These are phyloP conservation scores for Syncephalastrum contaminatum DNA, from an alignment of 371 early-diverging fungal species.

Conservation along the genomic window DNA sequence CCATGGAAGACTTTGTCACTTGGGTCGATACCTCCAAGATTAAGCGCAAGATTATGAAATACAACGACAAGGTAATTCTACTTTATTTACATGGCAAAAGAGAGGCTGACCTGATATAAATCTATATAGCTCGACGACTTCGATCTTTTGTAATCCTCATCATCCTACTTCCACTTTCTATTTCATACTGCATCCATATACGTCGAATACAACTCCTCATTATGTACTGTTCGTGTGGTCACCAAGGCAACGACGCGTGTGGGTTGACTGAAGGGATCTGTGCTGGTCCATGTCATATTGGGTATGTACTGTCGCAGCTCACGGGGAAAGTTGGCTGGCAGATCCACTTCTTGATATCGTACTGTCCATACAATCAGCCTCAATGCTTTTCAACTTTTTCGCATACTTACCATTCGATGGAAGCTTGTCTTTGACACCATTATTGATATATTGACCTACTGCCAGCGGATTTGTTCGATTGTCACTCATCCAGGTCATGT, in stretches of 20 bases:
- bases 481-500: slow-evolving; percentile 48
- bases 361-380: slow-evolving; percentile 20
- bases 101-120: neutral
- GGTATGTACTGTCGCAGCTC: slow-evolving; percentile 49
- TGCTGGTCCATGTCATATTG: slow-evolving; percentile 39
- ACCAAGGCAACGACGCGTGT: slow-evolving; percentile 43
- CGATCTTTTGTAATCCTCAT: slow-evolving; percentile 56
- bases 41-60: slow-evolving; percentile 97
- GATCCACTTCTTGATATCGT: slow-evolving; percentile 55
- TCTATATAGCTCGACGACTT: slow-evolving; percentile 63
- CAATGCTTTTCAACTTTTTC: neutral
- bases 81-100: neutral
- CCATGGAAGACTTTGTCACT: slow-evolving; percentile 98
- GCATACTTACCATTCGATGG: slow-evolving; percentile 37
- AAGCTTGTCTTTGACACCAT: slow-evolving; percentile 25
- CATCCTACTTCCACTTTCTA: neutral
- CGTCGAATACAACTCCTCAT: slow-evolving; percentile 54
- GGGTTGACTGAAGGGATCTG: slow-evolving; percentile 9
- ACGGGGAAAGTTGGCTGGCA: slow-evolving; percentile 38
- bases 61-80: slow-evolving; percentile 86
- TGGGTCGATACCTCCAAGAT: slow-evolving; percentile 99
- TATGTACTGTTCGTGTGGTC: slow-evolving; percentile 35
- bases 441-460: slow-evolving; percentile 59
- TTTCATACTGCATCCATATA: slow-evolving; percentile 43
- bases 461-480: slow-evolving; percentile 50